Evolutionary conservation across 1,284 basidiomycete genomes (phyloP).

Genomic region (Pseudomicrostroma phylloplanum): DNA sequence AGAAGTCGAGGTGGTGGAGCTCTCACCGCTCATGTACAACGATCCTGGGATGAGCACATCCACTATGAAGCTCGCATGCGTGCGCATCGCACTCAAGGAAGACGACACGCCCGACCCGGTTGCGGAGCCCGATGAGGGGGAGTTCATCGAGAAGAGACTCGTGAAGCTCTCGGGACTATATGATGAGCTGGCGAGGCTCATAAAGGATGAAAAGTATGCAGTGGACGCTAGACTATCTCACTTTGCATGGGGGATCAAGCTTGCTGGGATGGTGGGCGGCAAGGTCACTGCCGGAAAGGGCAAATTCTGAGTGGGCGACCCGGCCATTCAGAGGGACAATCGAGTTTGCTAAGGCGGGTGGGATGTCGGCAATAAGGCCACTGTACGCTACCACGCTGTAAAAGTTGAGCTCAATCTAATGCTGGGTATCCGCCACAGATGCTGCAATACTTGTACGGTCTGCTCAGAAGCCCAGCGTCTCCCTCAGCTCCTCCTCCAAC

Average conservation of each 20-base stretch:
- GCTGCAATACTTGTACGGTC: not conserved
- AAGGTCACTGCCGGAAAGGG: not conserved
- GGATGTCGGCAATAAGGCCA: not conserved
- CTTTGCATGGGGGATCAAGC: slow-evolving; percentile 38
- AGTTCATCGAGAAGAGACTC: slow-evolving; percentile 46
- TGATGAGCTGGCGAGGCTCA: slow-evolving; percentile 31
- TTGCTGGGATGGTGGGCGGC: slow-evolving; percentile 11
- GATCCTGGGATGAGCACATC: slow-evolving; percentile 43
- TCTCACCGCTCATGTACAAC: slow-evolving; percentile 36
- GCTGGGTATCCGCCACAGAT: not conserved
- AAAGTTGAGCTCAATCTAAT: too few species aligned
- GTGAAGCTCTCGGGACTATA: slow-evolving; percentile 37
- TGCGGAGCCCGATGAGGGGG: slow-evolving; percentile 46
- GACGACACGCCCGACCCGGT: slow-evolving; percentile 43
- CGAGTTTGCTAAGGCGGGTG: not conserved
- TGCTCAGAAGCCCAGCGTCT: slow-evolving; percentile 30
- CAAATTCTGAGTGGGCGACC: not conserved
- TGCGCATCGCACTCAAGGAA: slow-evolving; percentile 32
- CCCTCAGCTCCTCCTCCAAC: slow-evolving; percentile 36
- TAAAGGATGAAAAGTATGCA: slow-evolving; percentile 28
- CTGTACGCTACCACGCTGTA: too few species aligned
- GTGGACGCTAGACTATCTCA: slow-evolving; percentile 47
- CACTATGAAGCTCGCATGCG: slow-evolving; percentile 43
- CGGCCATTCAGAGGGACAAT: not conserved
- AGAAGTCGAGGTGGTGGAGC: slow-evolving; percentile 27